Percentiles rank a stretch among this genome's conserved stretches.
phyloP scores from a whole-genome alignment of 208 protist species.

The Strigomonas oncopelti region DNA sequence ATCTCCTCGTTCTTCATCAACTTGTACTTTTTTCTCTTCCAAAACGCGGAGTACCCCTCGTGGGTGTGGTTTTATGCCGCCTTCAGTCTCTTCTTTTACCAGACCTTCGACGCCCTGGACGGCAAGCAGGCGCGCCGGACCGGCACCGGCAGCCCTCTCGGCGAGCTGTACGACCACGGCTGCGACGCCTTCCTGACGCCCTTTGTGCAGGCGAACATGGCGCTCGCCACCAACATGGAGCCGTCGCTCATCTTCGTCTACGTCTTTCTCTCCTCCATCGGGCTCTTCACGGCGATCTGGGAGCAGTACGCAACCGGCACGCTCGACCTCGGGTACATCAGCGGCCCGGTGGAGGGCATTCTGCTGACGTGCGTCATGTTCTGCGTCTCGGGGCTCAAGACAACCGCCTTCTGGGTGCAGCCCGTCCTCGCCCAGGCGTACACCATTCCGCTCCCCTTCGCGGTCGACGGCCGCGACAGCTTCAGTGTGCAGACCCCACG shows the following conservation, averaged over 20 bases:
- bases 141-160: constrained; percentile 86
- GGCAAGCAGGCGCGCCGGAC: constrained; percentile 92
- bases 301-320: constrained; percentile 86
- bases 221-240: constrained; percentile 59
- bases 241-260: constrained; percentile 51
- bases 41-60: constrained; percentile 55
- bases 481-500: constrained; percentile 30
- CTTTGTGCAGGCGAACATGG: constrained; percentile 62
- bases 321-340: constrained; percentile 85
- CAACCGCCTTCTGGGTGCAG: constrained; percentile 45
- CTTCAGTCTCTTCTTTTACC: constrained; percentile 62
- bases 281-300: constrained; percentile 87
- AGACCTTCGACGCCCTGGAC: constrained; percentile 92
- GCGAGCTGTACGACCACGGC: constrained; percentile 94
- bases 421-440: constrained; percentile 7
- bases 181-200: constrained; percentile 73
- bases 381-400: constrained; percentile 42
- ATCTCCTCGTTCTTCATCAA: constrained; percentile 60
- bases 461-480: constrained; percentile 10
- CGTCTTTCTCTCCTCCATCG: constrained; percentile 74
- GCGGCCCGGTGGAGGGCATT: constrained; percentile 89
- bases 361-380: constrained; percentile 58
- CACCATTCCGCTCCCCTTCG: constrained; percentile 25
- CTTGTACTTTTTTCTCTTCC: constrained; percentile 55
- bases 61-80: constrained; percentile 86